Conservation (phyloP, 176 grass and related monocot species). For the Carex cristatella region DNA sequence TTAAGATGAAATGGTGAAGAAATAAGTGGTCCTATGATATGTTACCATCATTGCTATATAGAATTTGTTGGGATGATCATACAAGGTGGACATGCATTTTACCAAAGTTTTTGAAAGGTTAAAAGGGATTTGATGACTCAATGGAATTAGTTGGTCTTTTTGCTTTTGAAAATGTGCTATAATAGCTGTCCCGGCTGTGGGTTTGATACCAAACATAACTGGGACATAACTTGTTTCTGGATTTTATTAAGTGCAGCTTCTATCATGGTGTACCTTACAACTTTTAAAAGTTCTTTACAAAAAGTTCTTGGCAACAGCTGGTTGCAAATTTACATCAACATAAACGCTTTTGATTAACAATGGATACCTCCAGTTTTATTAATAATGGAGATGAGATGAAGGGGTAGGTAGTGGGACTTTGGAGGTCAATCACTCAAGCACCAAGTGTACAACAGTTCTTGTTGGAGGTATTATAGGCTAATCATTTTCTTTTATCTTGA, state of each 20-base stretch:
- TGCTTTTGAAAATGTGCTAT: constrained; percentile 22
- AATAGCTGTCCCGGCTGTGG: constrained; percentile 17
- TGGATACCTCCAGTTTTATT: not conserved
- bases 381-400: constrained; percentile 9
- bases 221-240: not conserved
- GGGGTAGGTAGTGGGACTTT: not conserved
- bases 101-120: constrained; percentile 14
- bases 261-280: not conserved
- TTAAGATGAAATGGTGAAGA: constrained; percentile 32
- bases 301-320: not conserved
- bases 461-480: constrained; percentile 26
- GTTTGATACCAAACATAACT: constrained; percentile 14
- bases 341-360: not conserved
- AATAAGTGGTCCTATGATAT: constrained; percentile 53
- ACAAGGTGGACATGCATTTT: constrained; percentile 10
- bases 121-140: constrained; percentile 1
- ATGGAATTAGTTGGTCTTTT: constrained; percentile 15
- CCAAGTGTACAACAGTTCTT: not conserved
- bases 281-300: not conserved
- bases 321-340: not conserved
- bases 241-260: not conserved
- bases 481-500: constrained; percentile 23
- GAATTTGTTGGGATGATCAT: constrained; percentile 18
- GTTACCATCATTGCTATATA: constrained; percentile 23
- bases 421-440: constrained; percentile 6